Evolutionary conservation across 176 grass and related monocot species (phyloP).

Genomic region (Aegilops tauschii): DNA sequence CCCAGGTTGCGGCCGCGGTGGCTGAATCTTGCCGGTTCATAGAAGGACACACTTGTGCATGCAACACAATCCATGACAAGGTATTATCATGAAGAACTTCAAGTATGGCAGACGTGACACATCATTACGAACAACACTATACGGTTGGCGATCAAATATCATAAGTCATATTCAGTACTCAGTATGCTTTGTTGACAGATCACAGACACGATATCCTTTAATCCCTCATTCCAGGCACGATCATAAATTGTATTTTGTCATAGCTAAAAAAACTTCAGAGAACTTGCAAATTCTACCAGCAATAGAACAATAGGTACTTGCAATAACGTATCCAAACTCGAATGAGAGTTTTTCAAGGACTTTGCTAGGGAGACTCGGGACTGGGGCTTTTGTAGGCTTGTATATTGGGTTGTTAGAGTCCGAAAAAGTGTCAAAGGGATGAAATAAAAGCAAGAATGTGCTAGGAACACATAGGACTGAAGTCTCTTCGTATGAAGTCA

Average conservation of each 20-base stretch:
- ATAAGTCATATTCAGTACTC: neutral
- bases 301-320: neutral
- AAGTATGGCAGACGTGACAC: neutral
- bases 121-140: neutral
- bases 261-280: neutral
- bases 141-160: neutral
- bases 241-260: neutral
- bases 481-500: too few species aligned
- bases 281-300: neutral
- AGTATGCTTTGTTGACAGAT: neutral
- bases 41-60: neutral
- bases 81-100: neutral
- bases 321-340: neutral
- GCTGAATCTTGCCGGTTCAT: constrained; percentile 44
- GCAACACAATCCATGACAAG: neutral
- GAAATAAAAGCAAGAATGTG: too few species aligned
- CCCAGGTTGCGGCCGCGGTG: constrained; percentile 1
- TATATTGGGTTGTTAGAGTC: too few species aligned
- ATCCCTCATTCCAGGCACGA: neutral
- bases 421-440: too few species aligned
- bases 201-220: neutral
- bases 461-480: too few species aligned
- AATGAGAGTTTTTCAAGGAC: neutral
- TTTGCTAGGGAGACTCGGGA: too few species aligned
- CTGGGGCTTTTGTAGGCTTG: too few species aligned